These are phyloP conservation scores for Tephrocybe rancida DNA, from an alignment of 768 basidiomycete species.

Conservation along the genomic window DNA sequence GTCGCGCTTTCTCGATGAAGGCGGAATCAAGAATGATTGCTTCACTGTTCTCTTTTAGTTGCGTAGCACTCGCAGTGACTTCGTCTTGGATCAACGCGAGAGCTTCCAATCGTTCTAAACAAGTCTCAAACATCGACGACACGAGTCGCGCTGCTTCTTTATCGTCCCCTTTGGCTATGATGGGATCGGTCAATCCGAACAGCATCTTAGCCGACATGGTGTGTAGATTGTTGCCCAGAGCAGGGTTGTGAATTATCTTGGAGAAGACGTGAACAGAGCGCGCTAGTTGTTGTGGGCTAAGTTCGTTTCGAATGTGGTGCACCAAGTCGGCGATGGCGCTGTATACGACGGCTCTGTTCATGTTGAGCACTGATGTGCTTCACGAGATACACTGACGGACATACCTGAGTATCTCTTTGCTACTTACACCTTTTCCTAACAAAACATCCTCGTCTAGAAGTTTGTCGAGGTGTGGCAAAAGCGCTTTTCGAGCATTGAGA, in stretches of 20 bases:
- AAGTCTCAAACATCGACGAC: slow-evolving; percentile 76
- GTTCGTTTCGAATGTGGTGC: slow-evolving; percentile 85
- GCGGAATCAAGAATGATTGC: slow-evolving; percentile 51
- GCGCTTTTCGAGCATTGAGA: slow-evolving; percentile 73
- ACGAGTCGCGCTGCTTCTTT: slow-evolving; percentile 73
- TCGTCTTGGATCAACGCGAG: slow-evolving; percentile 68
- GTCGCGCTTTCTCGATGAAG: slow-evolving; percentile 83
- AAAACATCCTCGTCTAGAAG: slow-evolving; percentile 90
- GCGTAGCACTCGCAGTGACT: slow-evolving; percentile 47
- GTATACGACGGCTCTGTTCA: slow-evolving; percentile 72
- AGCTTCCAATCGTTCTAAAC: slow-evolving; percentile 82
- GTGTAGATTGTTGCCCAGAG: slow-evolving; percentile 78
- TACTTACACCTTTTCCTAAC: slow-evolving; percentile 81
- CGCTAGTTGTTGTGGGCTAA: slow-evolving; percentile 74
- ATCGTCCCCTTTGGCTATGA: slow-evolving; percentile 73
- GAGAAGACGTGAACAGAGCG: slow-evolving; percentile 85
- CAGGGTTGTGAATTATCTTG: slow-evolving; percentile 86
- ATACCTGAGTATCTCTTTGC: slow-evolving; percentile 83
- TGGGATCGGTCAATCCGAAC: slow-evolving; percentile 84
- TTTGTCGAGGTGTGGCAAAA: slow-evolving; percentile 84
- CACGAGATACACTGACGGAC: not conserved
- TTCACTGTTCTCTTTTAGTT: slow-evolving; percentile 48
- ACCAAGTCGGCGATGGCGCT: slow-evolving; percentile 91
- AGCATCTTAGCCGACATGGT: slow-evolving; percentile 93
- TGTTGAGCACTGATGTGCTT: slow-evolving; percentile 5